Evolutionary conservation across 2,329 filamentous ascomycete genomes (phyloP), one percentile per base, ranked within the genome.

Genomic region (Aspergillus felis): DNA sequence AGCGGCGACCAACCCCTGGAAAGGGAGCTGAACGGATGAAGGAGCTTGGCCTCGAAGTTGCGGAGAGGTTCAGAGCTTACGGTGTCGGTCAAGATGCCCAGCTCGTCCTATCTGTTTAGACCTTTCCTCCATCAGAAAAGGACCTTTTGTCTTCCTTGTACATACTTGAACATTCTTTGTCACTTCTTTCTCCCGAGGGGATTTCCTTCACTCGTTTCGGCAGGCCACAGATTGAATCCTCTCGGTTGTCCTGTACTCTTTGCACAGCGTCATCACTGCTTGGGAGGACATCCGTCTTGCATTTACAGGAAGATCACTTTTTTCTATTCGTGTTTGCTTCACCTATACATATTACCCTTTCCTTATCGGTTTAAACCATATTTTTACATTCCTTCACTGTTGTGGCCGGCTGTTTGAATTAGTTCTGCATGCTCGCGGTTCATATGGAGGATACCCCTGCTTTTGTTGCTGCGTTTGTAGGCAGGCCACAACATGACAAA

Each of bases 11-110:
- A 54, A 83, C 87, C 67, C 91, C 90, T 42, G 94, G 94, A 55
- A 89, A 91, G 71, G 94, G 94, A 56, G 91, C 91, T 38, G 90
- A 97, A 79, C 86, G 92, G 63, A 99, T 99, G 94, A 84, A 88
- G 68, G 90, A 95, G 75, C 84, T 99, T 58, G 94, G 93, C 54
- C 82, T 97, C 56, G 85, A 93, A 71, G 90, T 94, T 82, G 91
- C 91, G 58, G 91, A 91, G 70, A 92, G 90, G 76, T 89, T 87
- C 68, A 85, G 83, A 67, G 86, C 87, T 72, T 89, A 90, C 68
- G 77, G 76, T 55, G 71, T 78, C 62, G 75, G 74, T 50, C 73
- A 78, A 67, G 76, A 79, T 58, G 72, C 77, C 54, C 79, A 81
- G 68, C 90, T 91, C 73, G 88, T 92, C 70, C 81, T 92, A 68